phyloP scores from a whole-genome alignment of 1,139 yeast genomes.

The Candida sanyaensis region DNA sequence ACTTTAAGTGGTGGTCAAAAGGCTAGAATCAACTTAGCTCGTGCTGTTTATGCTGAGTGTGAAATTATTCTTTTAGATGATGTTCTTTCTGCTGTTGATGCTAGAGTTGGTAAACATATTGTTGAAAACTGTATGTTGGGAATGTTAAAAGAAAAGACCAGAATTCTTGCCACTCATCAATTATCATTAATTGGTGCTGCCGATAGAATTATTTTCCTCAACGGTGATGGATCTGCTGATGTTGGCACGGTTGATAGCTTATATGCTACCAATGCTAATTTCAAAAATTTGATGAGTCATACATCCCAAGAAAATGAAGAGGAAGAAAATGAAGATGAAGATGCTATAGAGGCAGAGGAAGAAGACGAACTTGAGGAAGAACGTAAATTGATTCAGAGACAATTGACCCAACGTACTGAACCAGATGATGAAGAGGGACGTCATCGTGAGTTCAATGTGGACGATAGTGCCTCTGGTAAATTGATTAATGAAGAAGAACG shows the following conservation, averaged over 20 bases:
- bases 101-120: conserved; percentile 49
- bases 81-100: conserved; percentile 52
- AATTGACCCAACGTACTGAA: conserved; percentile 16
- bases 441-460: conserved; percentile 21
- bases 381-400: conserved; percentile 21
- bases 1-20: conserved; percentile 54
- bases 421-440: conserved; percentile 20
- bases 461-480: conserved; percentile 30
- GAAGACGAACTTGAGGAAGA: conserved; percentile 23
- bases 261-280: conserved; percentile 34
- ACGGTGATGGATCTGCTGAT: conserved; percentile 46
- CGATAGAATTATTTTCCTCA: conserved; percentile 39
- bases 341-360: conserved; percentile 12
- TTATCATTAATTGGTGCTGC: conserved; percentile 45
- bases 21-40: conserved; percentile 47
- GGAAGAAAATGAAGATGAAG: conserved; percentile 23
- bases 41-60: conserved; percentile 44
- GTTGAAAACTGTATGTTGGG: conserved; percentile 41
- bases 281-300: conserved; percentile 54
- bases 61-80: conserved; percentile 48
- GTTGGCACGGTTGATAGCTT: conserved; percentile 43
- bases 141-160: conserved; percentile 35
- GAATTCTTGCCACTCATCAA: conserved; percentile 52
- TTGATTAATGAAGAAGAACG: conserved; percentile 32
- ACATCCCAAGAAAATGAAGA: conserved; percentile 21